Evolutionary conservation across 75 land plant genomes (phyloP), one percentile per base, ranked within the genome.

Genomic region (Sequoia sempervirens): DNA sequence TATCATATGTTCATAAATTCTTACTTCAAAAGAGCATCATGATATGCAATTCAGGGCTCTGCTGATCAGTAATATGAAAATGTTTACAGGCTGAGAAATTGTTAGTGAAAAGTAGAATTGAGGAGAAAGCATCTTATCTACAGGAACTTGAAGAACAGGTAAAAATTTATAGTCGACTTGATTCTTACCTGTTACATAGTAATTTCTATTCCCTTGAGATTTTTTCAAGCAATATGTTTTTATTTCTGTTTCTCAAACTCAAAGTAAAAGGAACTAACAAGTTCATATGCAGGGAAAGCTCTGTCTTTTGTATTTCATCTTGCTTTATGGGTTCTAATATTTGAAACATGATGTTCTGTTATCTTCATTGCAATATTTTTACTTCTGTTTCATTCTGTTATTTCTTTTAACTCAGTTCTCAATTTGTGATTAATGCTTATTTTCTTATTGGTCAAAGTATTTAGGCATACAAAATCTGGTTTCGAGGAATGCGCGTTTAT

Each of bases 91-190:
- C 93, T 69, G 99, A 98, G 88, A 87, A 91, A 10, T 85, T 89
- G 84, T 86, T 84, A 75, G 84, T 93, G 32, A 96, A 93, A 87
- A 90, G 83, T 81, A 90, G 95, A 83, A 94, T 98, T 43, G 99
- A 98, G 47, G 94, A 95, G 86, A 98, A 96, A 84, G 87, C 93
- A 82, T 93, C 97, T 2, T 96, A 98, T 84, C 73, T 98, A 86
- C 93, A 90, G 79, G 99, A 98, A 81, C 85, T 98, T 41, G 88
- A 98, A 87, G 98, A 96, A 74, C 98, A 98, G 91, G 99, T 93
- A 89, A 79, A 83, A 43, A 12, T 53, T 6, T 20, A 23, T 20
- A 61, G 26, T 23, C 66, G 26, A 20, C 2, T 61, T 20, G 8
- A 74, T 1, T 17, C 43, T 75, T 50, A 12, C 53, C 14, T 12